Conservation (phyloP, 331 rosid genomes). For the Arachis monticola region DNA sequence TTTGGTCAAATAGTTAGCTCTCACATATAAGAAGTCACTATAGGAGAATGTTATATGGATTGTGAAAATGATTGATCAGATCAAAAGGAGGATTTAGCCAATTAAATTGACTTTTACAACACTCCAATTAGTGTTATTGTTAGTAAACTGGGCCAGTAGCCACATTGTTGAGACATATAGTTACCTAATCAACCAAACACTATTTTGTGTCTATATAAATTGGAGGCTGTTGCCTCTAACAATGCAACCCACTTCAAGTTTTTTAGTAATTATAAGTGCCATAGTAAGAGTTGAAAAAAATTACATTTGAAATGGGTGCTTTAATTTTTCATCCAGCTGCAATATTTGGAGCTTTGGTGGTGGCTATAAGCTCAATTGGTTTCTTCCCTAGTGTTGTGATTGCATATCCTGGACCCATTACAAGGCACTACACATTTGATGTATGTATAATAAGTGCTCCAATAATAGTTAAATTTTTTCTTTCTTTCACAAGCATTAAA, state of each 20-base stretch:
- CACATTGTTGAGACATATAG: conserved; percentile 29
- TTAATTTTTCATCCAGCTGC: conserved; percentile 13
- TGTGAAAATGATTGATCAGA: conserved; percentile 29
- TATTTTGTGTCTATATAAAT: conserved; percentile 1
- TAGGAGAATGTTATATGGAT: not conserved
- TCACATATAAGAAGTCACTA: not conserved
- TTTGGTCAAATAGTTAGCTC: not conserved
- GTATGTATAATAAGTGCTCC: conserved; percentile 16
- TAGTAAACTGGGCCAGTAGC: conserved; percentile 36
- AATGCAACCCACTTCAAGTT: conserved; percentile 9
- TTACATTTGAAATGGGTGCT: conserved; percentile 14
- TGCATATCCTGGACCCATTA: conserved; percentile 34
- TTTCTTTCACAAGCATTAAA: too few relatives aligned
- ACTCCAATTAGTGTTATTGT: conserved; percentile 29
- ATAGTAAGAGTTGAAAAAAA: too few relatives aligned
- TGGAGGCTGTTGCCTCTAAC: not conserved
- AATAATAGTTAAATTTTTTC: too few relatives aligned
- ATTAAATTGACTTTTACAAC: conserved; percentile 43
- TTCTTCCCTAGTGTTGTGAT: conserved; percentile 24
- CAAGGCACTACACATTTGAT: conserved; percentile 42
- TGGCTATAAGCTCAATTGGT: conserved; percentile 22
- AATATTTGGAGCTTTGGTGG: conserved; percentile 22
- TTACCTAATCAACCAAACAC: conserved; percentile 43
- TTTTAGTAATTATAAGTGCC: not conserved
- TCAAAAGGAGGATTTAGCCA: conserved; percentile 5